Evolutionary conservation across 2,329 filamentous ascomycete species (phyloP).

Genomic region (Epichloe uncinata): DNA sequence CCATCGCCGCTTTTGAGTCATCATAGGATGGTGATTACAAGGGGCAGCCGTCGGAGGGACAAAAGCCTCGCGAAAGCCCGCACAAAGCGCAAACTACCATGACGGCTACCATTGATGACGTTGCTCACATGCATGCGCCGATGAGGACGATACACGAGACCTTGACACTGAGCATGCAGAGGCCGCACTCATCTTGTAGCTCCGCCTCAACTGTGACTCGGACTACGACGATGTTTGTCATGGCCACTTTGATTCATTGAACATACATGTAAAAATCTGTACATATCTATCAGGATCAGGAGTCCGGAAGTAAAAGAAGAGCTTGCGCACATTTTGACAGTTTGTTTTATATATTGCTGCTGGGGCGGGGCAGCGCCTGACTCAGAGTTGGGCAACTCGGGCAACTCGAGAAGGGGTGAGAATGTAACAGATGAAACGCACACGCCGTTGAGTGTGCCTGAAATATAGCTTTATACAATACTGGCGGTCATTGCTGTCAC

Average conservation of each 20-base stretch:
- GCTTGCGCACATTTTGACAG: background rate
- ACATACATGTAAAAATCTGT: slow-evolving; percentile 8
- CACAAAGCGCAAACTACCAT: background rate
- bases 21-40: slow-evolving; percentile 10
- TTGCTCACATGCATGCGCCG: background rate
- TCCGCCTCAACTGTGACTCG: slow-evolving; percentile 8
- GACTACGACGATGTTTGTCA: slow-evolving; percentile 11
- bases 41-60: background rate
- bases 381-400: background rate
- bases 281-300: slow-evolving; percentile 8
- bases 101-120: background rate
- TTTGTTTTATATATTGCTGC: background rate
- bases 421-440: background rate
- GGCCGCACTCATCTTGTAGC: background rate
- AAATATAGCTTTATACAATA: slow-evolving; percentile 2
- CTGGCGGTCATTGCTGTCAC: background rate
- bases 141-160: background rate
- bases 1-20: slow-evolving; percentile 37
- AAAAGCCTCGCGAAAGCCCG: background rate
- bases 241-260: slow-evolving; percentile 8
- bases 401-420: background rate
- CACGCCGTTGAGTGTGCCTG: background rate
- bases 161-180: background rate
- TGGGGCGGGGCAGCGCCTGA: background rate
- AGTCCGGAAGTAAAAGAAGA: background rate